Evolutionary conservation across 495 filamentous ascomycete species (phyloP).

Genomic region (Lindgomyces ingoldianus): DNA sequence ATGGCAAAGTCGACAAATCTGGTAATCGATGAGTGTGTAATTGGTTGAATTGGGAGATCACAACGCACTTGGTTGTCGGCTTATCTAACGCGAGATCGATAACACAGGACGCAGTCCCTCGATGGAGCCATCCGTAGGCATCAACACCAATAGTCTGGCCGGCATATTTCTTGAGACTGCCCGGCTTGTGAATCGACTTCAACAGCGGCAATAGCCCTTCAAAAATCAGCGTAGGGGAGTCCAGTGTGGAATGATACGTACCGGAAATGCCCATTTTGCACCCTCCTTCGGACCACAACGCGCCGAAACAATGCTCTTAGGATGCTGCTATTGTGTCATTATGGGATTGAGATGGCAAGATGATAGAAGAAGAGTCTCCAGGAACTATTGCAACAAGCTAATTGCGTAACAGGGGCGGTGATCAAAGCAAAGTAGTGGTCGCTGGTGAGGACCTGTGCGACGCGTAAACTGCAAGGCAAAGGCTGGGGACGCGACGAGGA

Average conservation of each 20-base stretch:
- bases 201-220: constrained; percentile 85
- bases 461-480: constrained; percentile 19
- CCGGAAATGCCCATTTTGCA: constrained; percentile 49
- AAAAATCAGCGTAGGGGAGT: background rate
- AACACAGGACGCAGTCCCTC: constrained; percentile 86
- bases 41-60: constrained; percentile 2
- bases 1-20: constrained; percentile 93
- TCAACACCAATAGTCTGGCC: constrained; percentile 91
- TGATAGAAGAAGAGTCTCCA: constrained; percentile 1
- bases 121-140: constrained; percentile 97
- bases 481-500: constrained; percentile 6
- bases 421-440: background rate
- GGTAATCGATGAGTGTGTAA: constrained; percentile 25
- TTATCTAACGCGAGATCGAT: constrained; percentile 86
- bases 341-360: background rate
- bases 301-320: constrained; percentile 10
- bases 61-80: constrained; percentile 77
- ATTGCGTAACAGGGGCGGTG: background rate
- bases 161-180: constrained; percentile 79
- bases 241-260: constrained; percentile 22
- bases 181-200: constrained; percentile 91
- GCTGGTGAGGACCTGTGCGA: background rate
- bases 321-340: constrained; percentile 26
- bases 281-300: background rate
- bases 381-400: background rate